These are phyloP conservation scores for Kodamaea sp. DNA, from an alignment of 1,139 yeast species.

Conservation along the genomic window DNA sequence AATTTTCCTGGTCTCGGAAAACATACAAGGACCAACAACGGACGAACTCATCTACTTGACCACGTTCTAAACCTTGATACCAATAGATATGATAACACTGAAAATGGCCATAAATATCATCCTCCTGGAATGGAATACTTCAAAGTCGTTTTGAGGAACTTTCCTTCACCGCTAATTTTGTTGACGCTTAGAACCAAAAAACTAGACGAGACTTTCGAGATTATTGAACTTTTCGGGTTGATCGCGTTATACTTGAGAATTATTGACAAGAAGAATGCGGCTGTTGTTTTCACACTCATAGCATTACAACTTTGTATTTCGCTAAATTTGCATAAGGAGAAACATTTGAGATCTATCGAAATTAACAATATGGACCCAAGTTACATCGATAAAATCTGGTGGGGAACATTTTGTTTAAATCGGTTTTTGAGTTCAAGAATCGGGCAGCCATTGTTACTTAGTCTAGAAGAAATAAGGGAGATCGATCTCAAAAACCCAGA, in stretches of 20 bases:
- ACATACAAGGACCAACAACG: not conserved
- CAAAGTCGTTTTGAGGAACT: constrained; percentile 19
- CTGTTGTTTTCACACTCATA: constrained; percentile 24
- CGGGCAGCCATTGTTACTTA: constrained; percentile 28
- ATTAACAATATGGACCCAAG: constrained; percentile 5
- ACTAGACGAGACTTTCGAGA: constrained; percentile 18
- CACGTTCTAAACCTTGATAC: not conserved
- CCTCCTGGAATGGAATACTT: constrained; percentile 28
- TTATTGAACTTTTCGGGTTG: constrained; percentile 28
- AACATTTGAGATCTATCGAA: constrained; percentile 5
- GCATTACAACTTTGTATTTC: constrained; percentile 31
- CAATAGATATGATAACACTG: not conserved
- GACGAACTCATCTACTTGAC: not conserved
- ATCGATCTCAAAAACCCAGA: not conserved
- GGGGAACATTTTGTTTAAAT: constrained; percentile 31
- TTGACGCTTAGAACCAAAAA: constrained; percentile 15
- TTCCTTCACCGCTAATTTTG: constrained; percentile 23
- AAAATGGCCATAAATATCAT: not conserved
- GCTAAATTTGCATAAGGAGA: constrained; percentile 26
- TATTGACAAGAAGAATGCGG: constrained; percentile 30
- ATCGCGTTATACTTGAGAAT: constrained; percentile 27
- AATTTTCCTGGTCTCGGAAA: too few relatives aligned
- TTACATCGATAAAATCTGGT: constrained; percentile 19
- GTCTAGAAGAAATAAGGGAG: constrained; percentile 12
- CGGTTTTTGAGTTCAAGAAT: constrained; percentile 27